Percentiles rank a stretch among this genome's conserved stretches.
These are phyloP conservation scores for Fusarium drepaniforme DNA, from an alignment of 2,329 filamentous ascomycete genomes.

Conservation along the genomic window DNA sequence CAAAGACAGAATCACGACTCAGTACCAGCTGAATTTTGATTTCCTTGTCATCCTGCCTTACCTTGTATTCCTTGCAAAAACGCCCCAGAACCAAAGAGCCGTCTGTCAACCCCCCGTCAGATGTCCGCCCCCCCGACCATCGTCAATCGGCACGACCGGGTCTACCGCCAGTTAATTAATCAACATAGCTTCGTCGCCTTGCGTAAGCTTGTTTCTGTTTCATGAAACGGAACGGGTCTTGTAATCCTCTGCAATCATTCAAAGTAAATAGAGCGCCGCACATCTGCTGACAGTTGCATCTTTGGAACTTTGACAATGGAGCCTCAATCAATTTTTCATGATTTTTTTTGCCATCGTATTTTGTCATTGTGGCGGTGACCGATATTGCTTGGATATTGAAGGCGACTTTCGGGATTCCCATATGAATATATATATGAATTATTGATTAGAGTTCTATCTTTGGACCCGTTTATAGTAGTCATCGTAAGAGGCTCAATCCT, in stretches of 20 bases:
- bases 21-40: not conserved
- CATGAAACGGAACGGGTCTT: conserved; percentile 29
- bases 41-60: not conserved
- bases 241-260: conserved; percentile 23
- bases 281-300: not conserved
- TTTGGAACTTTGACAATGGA: not conserved
- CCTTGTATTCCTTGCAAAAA: not conserved
- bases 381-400: not conserved
- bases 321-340: not conserved
- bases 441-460: not conserved
- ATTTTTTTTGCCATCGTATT: not conserved
- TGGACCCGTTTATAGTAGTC: not conserved
- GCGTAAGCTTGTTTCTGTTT: conserved; percentile 32
- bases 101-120: not conserved
- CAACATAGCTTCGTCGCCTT: conserved; percentile 4
- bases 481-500: not conserved
- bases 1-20: conserved; percentile 13
- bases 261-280: not conserved
- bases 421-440: not conserved
- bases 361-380: not conserved
- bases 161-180: conserved; percentile 16
- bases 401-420: not conserved
- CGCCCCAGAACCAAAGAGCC: conserved; percentile 1
- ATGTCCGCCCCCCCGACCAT: conserved; percentile 11
- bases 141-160: conserved; percentile 16